Evolutionary conservation across 2,329 filamentous ascomycete species (phyloP).

Genomic region (Colletotrichum tamarilloi): DNA sequence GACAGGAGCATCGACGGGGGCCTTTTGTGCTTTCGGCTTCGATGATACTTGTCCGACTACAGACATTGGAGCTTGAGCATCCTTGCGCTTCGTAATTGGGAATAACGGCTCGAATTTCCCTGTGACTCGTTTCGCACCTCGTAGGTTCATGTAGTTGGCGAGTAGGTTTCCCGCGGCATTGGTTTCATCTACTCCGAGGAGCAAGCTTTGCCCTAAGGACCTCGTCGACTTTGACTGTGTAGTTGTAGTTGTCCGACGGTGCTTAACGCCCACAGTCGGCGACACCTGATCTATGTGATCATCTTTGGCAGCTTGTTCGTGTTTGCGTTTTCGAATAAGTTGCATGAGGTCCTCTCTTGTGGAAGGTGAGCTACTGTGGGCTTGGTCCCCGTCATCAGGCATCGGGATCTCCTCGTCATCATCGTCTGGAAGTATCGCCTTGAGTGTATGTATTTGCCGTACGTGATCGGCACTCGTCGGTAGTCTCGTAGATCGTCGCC

Average conservation of each 20-base stretch:
- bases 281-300: neutral
- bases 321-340: conserved; percentile 20
- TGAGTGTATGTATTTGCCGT: neutral
- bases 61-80: neutral
- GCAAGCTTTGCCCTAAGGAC: neutral
- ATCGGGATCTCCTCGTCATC: conserved; percentile 1
- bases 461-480: conserved; percentile 13
- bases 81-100: neutral
- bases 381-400: neutral
- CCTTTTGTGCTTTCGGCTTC: neutral
- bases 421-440: neutral
- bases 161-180: conserved; percentile 43
- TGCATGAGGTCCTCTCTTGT: neutral
- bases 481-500: neutral
- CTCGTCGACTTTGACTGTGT: neutral
- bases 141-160: conserved; percentile 46
- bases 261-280: neutral
- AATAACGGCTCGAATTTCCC: neutral
- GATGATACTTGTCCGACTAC: neutral
- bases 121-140: conserved; percentile 40
- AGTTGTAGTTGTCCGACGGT: neutral
- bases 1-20: neutral
- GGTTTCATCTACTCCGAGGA: conserved; percentile 14
- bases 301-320: neutral
- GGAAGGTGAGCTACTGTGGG: too few species aligned